These are phyloP conservation scores for Otatea glauca DNA, from an alignment of 176 grass and related monocot genomes.

Conservation along the genomic window DNA sequence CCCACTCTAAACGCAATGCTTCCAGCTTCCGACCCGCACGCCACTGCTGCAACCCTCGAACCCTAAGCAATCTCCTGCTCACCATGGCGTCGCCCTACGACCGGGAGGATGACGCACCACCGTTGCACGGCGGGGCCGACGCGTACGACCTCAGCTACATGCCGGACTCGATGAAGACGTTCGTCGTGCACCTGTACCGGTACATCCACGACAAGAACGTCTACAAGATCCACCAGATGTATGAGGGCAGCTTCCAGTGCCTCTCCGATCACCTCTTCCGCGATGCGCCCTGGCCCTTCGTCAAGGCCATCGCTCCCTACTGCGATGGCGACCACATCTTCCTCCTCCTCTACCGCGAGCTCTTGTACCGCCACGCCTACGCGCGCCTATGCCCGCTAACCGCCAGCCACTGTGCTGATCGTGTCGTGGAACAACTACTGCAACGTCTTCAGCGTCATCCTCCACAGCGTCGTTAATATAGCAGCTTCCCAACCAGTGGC, in stretches of 20 bases:
- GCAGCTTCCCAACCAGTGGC: constrained; percentile 99
- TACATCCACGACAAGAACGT: constrained; percentile 99
- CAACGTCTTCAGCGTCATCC: constrained; percentile 84
- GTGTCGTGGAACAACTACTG: constrained; percentile 98
- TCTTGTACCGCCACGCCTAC: constrained; percentile 94
- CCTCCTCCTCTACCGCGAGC: too few species aligned
- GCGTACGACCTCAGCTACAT: constrained; percentile 91
- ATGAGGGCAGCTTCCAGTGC: constrained; percentile 92
- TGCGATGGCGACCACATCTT: too few species aligned
- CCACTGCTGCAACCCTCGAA: constrained; percentile 34
- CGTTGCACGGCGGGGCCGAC: constrained; percentile 41
- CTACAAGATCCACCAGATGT: constrained; percentile 99
- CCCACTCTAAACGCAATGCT: not conserved
- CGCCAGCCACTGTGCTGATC: constrained; percentile 71
- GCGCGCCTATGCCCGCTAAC: constrained; percentile 73
- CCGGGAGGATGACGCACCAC: constrained; percentile 47
- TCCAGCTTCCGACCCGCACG: not conserved
- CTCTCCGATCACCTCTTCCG: constrained; percentile 94
- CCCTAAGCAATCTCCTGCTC: constrained; percentile 7
- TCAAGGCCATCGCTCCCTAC: too few species aligned
- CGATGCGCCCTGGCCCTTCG: too few species aligned
- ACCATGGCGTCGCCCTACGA: constrained; percentile 58
- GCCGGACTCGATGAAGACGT: constrained; percentile 94
- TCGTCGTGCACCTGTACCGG: constrained; percentile 93
- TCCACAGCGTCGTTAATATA: constrained; percentile 97